Evolutionary conservation across 352 stramenopile species (phyloP).

Genomic region (Globisporangium echinulatum): DNA sequence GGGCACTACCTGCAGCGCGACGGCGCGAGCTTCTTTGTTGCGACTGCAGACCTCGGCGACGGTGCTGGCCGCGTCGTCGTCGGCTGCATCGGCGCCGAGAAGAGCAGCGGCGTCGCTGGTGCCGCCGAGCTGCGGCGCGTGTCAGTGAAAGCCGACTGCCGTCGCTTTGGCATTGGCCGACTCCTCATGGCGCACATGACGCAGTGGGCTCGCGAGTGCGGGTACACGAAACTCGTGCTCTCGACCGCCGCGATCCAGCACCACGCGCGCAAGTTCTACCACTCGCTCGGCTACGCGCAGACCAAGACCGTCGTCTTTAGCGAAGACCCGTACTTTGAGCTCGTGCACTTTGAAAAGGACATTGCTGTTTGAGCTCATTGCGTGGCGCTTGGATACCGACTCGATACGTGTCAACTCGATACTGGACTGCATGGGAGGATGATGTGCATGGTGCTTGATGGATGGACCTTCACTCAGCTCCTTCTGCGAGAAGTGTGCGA

Average conservation of each 20-base stretch:
- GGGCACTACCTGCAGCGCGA: slow-evolving; percentile 15
- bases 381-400: background rate
- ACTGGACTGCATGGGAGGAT: background rate
- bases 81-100: slow-evolving; percentile 10
- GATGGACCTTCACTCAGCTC: background rate
- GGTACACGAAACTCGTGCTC: slow-evolving; percentile 6
- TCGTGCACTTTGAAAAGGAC: slow-evolving; percentile 6
- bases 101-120: slow-evolving; percentile 7
- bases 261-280: slow-evolving; percentile 2
- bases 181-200: slow-evolving; percentile 16
- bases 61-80: background rate
- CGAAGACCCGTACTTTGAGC: slow-evolving; percentile 3
- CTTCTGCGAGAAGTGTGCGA: no score
- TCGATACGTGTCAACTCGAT: background rate
- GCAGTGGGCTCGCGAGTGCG: slow-evolving; percentile 5
- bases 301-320: slow-evolving; percentile 1
- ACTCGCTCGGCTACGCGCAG: slow-evolving; percentile 5
- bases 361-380: background rate
- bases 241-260: slow-evolving; percentile 9
- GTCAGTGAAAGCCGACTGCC: slow-evolving; percentile 17
- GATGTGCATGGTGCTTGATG: background rate
- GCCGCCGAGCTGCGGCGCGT: slow-evolving; percentile 24
- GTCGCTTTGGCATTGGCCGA: slow-evolving; percentile 19
- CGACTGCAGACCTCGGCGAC: slow-evolving; percentile 2
- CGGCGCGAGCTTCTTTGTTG: slow-evolving; percentile 30